Evolutionary conservation across 306 rosid genomes (phyloP).

Genomic region (Lithocarpus polystachyus): DNA sequence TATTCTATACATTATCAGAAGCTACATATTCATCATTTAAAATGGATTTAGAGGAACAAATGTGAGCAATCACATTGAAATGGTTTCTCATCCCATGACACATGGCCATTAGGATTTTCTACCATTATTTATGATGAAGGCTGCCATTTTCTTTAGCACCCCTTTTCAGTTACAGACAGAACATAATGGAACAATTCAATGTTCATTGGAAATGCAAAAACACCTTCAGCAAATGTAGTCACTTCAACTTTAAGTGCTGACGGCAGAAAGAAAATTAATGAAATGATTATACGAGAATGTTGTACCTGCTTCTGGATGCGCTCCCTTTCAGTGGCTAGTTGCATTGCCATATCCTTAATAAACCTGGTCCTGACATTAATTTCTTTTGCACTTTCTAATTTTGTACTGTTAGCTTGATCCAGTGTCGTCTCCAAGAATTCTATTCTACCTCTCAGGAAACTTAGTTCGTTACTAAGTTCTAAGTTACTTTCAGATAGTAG

Average conservation of each 20-base stretch:
- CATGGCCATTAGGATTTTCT: neutral
- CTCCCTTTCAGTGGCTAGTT: conserved; percentile 68
- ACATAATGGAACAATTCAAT: neutral
- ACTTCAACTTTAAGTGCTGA: neutral
- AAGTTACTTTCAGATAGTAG: conserved; percentile 59
- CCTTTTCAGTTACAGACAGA: neutral
- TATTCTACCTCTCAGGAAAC: conserved; percentile 47
- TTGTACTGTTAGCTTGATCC: conserved; percentile 51
- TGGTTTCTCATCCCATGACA: neutral
- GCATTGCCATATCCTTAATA: conserved; percentile 72
- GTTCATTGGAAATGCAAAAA: neutral
- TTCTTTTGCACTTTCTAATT: conserved; percentile 50
- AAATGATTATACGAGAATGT: conserved; percentile 13
- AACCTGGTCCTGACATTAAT: conserved; percentile 50
- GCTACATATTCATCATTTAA: neutral
- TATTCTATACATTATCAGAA: neutral
- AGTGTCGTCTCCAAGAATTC: conserved; percentile 57
- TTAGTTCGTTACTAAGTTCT: conserved; percentile 61
- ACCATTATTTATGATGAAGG: neutral
- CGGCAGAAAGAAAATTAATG: neutral
- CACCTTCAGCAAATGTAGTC: neutral
- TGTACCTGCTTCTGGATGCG: conserved; percentile 73
- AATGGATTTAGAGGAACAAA: neutral
- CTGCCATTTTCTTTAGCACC: neutral
- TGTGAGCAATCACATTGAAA: neutral